These are phyloP conservation scores for Scortechinia acanthostroma DNA, from an alignment of 2,329 filamentous ascomycete genomes.

Conservation along the genomic window DNA sequence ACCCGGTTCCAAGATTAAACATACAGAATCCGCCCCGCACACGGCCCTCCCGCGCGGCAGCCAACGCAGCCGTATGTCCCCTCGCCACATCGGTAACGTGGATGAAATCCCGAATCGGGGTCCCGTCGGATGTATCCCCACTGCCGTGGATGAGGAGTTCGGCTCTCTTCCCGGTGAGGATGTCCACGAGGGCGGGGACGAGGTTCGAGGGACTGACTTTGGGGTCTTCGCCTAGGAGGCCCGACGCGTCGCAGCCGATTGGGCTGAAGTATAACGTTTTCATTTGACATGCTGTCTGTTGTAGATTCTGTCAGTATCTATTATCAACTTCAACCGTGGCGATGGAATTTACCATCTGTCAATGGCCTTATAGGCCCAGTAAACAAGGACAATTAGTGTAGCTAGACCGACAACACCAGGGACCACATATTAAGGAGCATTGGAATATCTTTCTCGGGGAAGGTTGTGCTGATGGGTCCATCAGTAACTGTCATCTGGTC, in stretches of 20 bases:
- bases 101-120: slow-evolving; percentile 51
- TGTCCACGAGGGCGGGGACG: slow-evolving; percentile 45
- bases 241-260: slow-evolving; percentile 47
- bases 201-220: slow-evolving; percentile 45
- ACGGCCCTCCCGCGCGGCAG: slow-evolving; percentile 20
- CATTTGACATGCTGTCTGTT: too few relatives aligned
- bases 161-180: slow-evolving; percentile 37
- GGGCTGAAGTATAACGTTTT: slow-evolving; percentile 62
- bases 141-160: slow-evolving; percentile 44
- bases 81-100: slow-evolving; percentile 50
- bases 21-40: slow-evolving; percentile 18
- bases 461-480: too few relatives aligned
- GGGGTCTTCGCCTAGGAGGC: slow-evolving; percentile 48
- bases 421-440: too few relatives aligned
- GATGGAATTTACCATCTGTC: too few relatives aligned
- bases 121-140: slow-evolving; percentile 48
- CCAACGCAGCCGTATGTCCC: slow-evolving; percentile 45
- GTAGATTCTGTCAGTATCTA: too few relatives aligned
- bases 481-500: too few relatives aligned
- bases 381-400: too few relatives aligned
- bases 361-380: too few relatives aligned
- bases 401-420: too few relatives aligned
- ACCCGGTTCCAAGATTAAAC: slow-evolving; percentile 20
- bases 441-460: too few relatives aligned
- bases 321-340: too few relatives aligned